These are phyloP conservation scores for Lonicera japonica DNA, from an alignment of 129 eudicot genomes.

Conservation along the genomic window DNA sequence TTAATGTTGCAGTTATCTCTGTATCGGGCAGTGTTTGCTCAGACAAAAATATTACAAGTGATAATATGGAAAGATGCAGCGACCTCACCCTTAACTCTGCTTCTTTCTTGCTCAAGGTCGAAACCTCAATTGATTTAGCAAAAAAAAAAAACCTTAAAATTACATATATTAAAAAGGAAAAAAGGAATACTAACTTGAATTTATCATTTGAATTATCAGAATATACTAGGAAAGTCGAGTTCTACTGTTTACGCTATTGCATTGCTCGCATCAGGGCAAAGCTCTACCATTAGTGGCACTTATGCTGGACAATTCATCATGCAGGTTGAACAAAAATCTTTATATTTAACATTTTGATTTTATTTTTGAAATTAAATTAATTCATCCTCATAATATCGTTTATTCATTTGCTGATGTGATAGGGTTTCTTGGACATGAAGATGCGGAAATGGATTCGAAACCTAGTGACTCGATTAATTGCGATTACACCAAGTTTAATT, in stretches of 20 bases:
- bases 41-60: slow-evolving; percentile 32
- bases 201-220: slow-evolving; percentile 24
- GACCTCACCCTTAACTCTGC: slow-evolving; percentile 75
- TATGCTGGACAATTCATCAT: slow-evolving; percentile 93
- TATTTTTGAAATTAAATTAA: neutral
- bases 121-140: too few relatives aligned
- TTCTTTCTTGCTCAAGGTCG: slow-evolving; percentile 73
- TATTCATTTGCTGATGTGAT: neutral
- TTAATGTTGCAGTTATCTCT: slow-evolving; percentile 69
- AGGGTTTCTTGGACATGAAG: slow-evolving; percentile 28
- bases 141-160: too few relatives aligned
- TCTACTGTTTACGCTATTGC: slow-evolving; percentile 75
- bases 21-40: slow-evolving; percentile 83
- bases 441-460: slow-evolving; percentile 27
- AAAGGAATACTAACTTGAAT: too few relatives aligned
- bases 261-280: slow-evolving; percentile 88
- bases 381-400: neutral
- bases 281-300: slow-evolving; percentile 92
- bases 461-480: slow-evolving; percentile 22
- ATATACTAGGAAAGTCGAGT: slow-evolving; percentile 83
- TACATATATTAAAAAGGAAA: too few relatives aligned
- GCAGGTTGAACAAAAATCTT: slow-evolving; percentile 44
- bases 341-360: neutral
- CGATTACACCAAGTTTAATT: slow-evolving; percentile 27
- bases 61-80: slow-evolving; percentile 34